Base-by-base conservation (phyloP, 306 rosid genomes). In the Boehmeria nivea region DNA sequence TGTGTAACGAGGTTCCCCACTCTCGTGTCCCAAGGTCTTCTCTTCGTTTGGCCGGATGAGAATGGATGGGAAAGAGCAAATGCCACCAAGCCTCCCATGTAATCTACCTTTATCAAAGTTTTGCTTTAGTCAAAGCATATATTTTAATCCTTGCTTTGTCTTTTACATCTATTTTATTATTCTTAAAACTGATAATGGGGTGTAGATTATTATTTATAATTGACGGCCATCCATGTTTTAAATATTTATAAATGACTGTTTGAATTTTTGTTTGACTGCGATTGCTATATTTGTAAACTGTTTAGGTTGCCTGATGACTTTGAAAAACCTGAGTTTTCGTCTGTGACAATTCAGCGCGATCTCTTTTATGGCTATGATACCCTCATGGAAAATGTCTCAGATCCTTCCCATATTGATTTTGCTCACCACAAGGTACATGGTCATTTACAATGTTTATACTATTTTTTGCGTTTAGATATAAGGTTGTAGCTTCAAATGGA, bases 41-140 rank as follows among this genome's bases (percentile, higher is more conserved):
- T 91, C 72, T 91, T 87, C 61, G 98, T 91, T 59, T 91, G 98
- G 98, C 98, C 98, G 0, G 96, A 91, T 75, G 91, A 87, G 73
- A 87, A 84, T 66, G 98, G 94, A 61, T 84, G 88, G 98, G 98
- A 84, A 66, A 82, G 78, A 78, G 98, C 96, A 25, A 75, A 61
- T 19, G 87, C 89, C 51, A 63, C 93, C 34, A 64, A 78, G 62
- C 94, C 96, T 72, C 87, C 95, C 68, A 72, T 76, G 98, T 91
- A 76, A 60, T 69, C 59, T 74, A 3, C 51, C 61, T 17, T 54
- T 61, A 45, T 4, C n/a, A n/a, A 8, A 8, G 40, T 36, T 36
- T 11, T 36, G n/a, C 40, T 36, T 36, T 11, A 36, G 2, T n/a
- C n/a, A n/a, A 36, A 11, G 8, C 12, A 36, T 14, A 11, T 14